Base-by-base conservation (phyloP, 2,329 filamentous ascomycete species). In the Tolypocladium inflatum region DNA sequence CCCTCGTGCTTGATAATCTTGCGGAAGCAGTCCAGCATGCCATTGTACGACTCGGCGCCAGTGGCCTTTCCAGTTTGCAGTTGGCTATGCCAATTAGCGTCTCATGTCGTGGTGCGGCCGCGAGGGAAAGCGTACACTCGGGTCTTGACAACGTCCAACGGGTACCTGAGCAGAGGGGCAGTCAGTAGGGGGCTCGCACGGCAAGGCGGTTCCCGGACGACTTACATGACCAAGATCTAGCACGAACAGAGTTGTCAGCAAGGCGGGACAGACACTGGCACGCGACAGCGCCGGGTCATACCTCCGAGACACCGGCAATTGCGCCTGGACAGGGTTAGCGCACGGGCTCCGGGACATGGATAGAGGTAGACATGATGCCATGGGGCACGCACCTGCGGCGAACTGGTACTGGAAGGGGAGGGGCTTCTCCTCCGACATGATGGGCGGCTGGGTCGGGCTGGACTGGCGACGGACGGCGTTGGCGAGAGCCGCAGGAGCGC, bases 1-100 rank as follows among this genome's bases (percentile, higher is more conserved):
- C 94, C 94, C 80, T 99, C 94, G 73, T 95, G 88, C 76, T 85
- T 88, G 74, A 99, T 85, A 70, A 99, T 99, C 84, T 99, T 99
- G 71, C 85, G 82, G 81, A 99, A 96, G 81, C 93, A 97, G 76
- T 99, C 94, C 60, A 97, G 71, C 91, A 97, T 99, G 81, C 94
- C 91, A 78, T 85, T 96, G 83, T 99, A 97, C 66, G 83, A 80
- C 68, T 97, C 94, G 64, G 87, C 87, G 60, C 91, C 90, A 26
- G 80, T 78, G 50, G 80, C 84, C 64, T 79, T 82, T 68, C 87
- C 88, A 57, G 88, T 89, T 78, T 97, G 92, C 58, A 97, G 81
- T 76, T 97, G 92, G 73, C 90, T 96, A 68, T 61, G 61, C 63
- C 62, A 52, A 52, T 55, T 61, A 73, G 61, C 67, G 64, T 35